These are phyloP conservation scores for Termitomyces sp. DNA, from an alignment of 768 basidiomycete species.

Conservation along the genomic window DNA sequence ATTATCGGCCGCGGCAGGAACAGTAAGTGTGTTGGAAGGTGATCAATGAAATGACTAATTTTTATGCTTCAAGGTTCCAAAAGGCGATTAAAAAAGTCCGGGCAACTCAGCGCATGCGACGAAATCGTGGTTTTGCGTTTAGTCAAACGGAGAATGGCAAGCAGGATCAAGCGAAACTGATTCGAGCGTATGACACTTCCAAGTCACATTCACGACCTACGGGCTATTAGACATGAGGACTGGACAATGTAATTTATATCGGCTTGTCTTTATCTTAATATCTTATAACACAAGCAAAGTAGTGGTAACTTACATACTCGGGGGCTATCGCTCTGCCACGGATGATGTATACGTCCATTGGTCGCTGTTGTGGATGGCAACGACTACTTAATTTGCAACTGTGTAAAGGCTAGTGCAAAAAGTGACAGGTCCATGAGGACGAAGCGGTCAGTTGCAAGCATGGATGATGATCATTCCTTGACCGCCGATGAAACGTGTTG, in stretches of 20 bases:
- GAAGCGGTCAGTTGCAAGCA: no score
- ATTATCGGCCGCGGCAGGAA: slow-evolving; percentile 95
- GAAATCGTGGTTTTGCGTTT: slow-evolving; percentile 96
- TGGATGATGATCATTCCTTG: slow-evolving; percentile 2
- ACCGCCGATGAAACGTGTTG: background rate
- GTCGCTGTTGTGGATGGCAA: background rate
- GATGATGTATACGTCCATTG: background rate
- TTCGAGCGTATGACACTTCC: slow-evolving; percentile 85
- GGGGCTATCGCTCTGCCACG: background rate
- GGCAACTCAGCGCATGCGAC: slow-evolving; percentile 95
- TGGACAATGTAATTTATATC: slow-evolving; percentile 35
- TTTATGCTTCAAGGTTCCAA: slow-evolving; percentile 62
- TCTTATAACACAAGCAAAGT: slow-evolving; percentile 4
- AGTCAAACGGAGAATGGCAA: slow-evolving; percentile 90
- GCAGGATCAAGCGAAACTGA: slow-evolving; percentile 84
- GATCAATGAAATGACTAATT: background rate
- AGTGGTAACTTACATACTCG: background rate
- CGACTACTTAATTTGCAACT: background rate
- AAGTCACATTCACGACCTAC: slow-evolving; percentile 66
- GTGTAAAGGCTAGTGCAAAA: no score
- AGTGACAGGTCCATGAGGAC: no score
- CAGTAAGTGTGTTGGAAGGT: slow-evolving; percentile 52
- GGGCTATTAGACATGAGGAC: slow-evolving; percentile 53
- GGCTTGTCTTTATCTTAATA: slow-evolving; percentile 14
- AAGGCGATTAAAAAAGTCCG: slow-evolving; percentile 99